phyloP scores from a whole-genome alignment of 495 filamentous ascomycete genomes.

The Staphylotrichum longicolle region DNA sequence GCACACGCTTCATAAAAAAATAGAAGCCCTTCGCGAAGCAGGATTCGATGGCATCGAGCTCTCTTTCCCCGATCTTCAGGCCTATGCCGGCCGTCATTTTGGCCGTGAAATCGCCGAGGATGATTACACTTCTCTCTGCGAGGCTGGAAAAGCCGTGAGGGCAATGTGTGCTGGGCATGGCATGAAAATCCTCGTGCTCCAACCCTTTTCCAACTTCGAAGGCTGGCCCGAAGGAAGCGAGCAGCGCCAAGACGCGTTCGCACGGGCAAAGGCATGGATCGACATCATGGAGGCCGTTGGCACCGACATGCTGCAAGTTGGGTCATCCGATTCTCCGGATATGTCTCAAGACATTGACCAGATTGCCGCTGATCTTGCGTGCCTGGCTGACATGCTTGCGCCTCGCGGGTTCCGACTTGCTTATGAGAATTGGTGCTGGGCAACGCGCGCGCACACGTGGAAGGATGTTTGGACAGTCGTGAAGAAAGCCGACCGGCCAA shows the following conservation, averaged over 20 bases:
- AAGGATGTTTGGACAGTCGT: constrained; percentile 66
- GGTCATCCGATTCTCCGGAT: constrained; percentile 63
- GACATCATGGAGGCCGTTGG: constrained; percentile 68
- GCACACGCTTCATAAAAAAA: constrained; percentile 61
- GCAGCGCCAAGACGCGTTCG: constrained; percentile 64
- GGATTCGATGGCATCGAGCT: constrained; percentile 73
- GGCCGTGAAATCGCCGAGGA: constrained; percentile 50
- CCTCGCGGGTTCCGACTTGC: constrained; percentile 58
- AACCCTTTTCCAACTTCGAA: constrained; percentile 79
- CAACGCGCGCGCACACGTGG: constrained; percentile 67
- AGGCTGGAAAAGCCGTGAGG: constrained; percentile 52
- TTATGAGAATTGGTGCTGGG: constrained; percentile 89
- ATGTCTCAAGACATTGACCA: constrained; percentile 48
- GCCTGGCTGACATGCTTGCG: constrained; percentile 63
- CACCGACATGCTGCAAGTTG: constrained; percentile 75
- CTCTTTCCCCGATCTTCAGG: constrained; percentile 70
- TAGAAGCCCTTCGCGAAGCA: constrained; percentile 63
- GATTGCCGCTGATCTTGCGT: constrained; percentile 60
- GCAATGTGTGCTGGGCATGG: constrained; percentile 50
- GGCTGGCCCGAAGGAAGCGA: constrained; percentile 60
- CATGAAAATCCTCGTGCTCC: constrained; percentile 68
- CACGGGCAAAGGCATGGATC: constrained; percentile 66
- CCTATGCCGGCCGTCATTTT: constrained; percentile 54
- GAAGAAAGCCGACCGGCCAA: constrained; percentile 55
- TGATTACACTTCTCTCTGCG: constrained; percentile 56